Base-by-base conservation (phyloP, 768 basidiomycete species). In the Tricholoma flavovirens region DNA sequence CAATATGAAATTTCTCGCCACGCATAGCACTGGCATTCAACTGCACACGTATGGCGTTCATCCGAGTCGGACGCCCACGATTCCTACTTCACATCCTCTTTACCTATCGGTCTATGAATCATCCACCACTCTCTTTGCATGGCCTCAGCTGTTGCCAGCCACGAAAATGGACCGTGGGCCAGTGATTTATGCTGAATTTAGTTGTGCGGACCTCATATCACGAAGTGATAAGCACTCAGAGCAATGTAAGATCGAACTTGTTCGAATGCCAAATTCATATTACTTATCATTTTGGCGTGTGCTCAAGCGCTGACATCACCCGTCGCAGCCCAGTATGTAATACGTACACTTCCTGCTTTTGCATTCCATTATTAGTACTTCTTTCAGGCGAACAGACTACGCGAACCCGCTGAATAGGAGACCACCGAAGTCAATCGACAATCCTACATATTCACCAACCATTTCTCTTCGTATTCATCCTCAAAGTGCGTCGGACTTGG, bases 121-220 rank as follows among this genome's bases (percentile, higher is more conserved):
- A 46, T 69, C 74, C 48, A 76, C 72, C 54, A 73, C 78, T 57
- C 74, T 76, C 46, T 81, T 72, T 64, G 69, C 71, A 63, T 81
- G 78, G 78, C 76, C 76, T n/a, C 69, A 64, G 55, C 71, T 80
- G 57, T 68, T 71, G 60, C 68, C 75, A 59, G 73, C 75, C 22
- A 79, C 75, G 33, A 69, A 75, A 63, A 77, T 76, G 73, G 64
- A 61, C 51, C 63, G 69, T 57, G 68, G 66, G 50, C 76, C 78
- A 26, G 63, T 71, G 52, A 65, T 74, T 59, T 75, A 76, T 60
- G 73, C 73, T 7, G 54, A 59, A 19, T 55, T 56, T 24, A 40
- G 57, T 38, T 49, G 43, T 4, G 22, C 33, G 11, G 48, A 21
- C 8, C 11, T 33, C 26, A n/a, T 10, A n/a, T 26, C 19, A 29